Conservation (phyloP, 371 early-diverging fungal genomes). For the Fennellomyces sp. region DNA sequence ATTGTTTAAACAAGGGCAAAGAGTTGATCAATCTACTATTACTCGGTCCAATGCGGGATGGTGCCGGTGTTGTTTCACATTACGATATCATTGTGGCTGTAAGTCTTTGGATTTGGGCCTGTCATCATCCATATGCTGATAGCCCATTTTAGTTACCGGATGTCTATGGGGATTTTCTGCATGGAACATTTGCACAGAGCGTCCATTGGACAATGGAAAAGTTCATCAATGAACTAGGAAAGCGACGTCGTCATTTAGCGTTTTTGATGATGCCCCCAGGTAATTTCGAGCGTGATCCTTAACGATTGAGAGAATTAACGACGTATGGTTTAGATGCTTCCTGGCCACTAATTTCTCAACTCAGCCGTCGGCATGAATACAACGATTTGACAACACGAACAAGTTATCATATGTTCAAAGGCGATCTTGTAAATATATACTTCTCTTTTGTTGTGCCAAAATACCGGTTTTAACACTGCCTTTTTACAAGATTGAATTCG, state of each 20-base stretch:
- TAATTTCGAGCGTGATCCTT: background rate
- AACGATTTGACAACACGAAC: slow-evolving; percentile 69
- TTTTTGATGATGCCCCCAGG: slow-evolving; percentile 69
- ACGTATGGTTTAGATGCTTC: slow-evolving; percentile 58
- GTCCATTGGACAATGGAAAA: slow-evolving; percentile 72
- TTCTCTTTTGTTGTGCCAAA: background rate
- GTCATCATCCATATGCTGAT: too few species aligned
- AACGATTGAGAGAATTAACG: background rate
- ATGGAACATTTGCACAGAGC: slow-evolving; percentile 53
- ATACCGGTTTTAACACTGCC: background rate
- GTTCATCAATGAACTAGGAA: slow-evolving; percentile 62
- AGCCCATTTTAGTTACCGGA: slow-evolving; percentile 39
- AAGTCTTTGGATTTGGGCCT: too few species aligned
- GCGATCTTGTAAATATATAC: slow-evolving; percentile 39
- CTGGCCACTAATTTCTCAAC: slow-evolving; percentile 80
- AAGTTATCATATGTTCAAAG: slow-evolving; percentile 62
- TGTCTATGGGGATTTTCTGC: slow-evolving; percentile 51
- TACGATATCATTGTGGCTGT: slow-evolving; percentile 57
- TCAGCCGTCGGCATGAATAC: slow-evolving; percentile 76
- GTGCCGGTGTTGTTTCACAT: slow-evolving; percentile 51
- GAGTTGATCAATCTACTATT: slow-evolving; percentile 48
- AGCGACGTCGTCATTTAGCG: slow-evolving; percentile 56
- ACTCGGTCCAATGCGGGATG: slow-evolving; percentile 47
- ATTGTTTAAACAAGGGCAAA: slow-evolving; percentile 51
- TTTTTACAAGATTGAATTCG: slow-evolving; percentile 58